Conservation (phyloP, 257 asterid genomes). For the Avicennia marina region DNA sequence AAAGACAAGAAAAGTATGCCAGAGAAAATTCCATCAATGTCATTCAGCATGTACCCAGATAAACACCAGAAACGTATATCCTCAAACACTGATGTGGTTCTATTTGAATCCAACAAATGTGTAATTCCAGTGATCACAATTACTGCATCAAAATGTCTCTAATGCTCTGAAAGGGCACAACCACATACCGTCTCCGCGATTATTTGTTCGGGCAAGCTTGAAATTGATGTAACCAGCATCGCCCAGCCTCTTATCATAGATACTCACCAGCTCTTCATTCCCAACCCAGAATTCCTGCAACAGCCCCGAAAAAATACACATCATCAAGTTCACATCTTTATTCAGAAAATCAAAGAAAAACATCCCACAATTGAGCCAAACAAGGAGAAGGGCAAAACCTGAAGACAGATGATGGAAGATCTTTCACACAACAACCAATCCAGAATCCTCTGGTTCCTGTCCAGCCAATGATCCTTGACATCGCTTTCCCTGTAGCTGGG, state of each 20-base stretch:
- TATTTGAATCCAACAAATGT: background rate
- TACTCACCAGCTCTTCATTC: conserved; percentile 81
- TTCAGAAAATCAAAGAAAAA: background rate
- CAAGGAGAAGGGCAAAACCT: conserved; percentile 39
- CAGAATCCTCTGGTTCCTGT: conserved; percentile 74
- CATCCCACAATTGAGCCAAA: background rate
- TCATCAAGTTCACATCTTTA: too few species aligned
- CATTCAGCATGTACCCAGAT: background rate
- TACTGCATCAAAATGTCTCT: background rate
- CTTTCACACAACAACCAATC: conserved; percentile 90
- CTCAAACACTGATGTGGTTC: background rate
- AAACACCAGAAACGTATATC: background rate
- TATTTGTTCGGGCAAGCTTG: conserved; percentile 92
- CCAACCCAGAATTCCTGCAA: conserved; percentile 97
- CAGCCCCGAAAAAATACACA: background rate
- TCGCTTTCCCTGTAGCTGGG: conserved; percentile 89
- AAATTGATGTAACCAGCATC: conserved; percentile 87
- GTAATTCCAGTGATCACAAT: background rate
- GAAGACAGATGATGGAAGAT: conserved; percentile 96
- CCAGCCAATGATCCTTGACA: conserved; percentile 75
- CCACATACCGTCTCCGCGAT: conserved; percentile 88
- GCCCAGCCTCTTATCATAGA: conserved; percentile 87
- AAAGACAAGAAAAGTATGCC: conserved; percentile 4
- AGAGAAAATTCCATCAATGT: conserved; percentile 1
- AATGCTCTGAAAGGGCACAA: background rate